Evolutionary conservation across 495 filamentous ascomycete genomes (phyloP).

Genomic region (Hypoxylon subgilvum): DNA sequence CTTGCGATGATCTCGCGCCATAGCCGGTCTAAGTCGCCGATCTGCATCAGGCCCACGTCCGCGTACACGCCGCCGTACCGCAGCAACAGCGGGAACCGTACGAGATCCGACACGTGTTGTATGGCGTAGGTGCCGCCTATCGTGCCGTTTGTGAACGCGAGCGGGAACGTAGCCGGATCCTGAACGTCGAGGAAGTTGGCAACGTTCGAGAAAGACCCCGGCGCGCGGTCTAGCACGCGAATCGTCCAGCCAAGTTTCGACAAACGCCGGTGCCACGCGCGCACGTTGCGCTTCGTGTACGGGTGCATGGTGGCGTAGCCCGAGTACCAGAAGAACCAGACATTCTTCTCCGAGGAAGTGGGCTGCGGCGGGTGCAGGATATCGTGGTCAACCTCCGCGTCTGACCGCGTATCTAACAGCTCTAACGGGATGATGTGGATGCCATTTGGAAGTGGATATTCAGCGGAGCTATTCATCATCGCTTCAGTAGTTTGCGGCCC

Average conservation of each 20-base stretch:
- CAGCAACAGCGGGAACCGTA: conserved; percentile 60
- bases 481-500: not conserved
- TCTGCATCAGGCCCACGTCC: conserved; percentile 61
- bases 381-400: conserved; percentile 53
- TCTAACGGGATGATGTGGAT: conserved; percentile 42
- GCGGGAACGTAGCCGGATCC: conserved; percentile 53
- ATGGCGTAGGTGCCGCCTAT: conserved; percentile 54
- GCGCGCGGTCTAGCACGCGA: conserved; percentile 55
- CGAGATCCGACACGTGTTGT: conserved; percentile 63
- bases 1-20: conserved; percentile 57
- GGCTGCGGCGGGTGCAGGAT: conserved; percentile 50
- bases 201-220: conserved; percentile 54
- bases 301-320: conserved; percentile 54
- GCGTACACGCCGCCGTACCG: conserved; percentile 64
- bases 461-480: not conserved
- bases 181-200: conserved; percentile 54
- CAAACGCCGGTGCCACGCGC: conserved; percentile 62
- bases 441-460: conserved; percentile 44
- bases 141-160: conserved; percentile 54
- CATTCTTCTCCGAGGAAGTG: conserved; percentile 54
- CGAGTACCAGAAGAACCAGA: conserved; percentile 65
- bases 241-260: conserved; percentile 58
- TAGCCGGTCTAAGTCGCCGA: conserved; percentile 60
- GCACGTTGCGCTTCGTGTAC: conserved; percentile 61
- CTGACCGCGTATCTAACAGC: conserved; percentile 52